Evolutionary conservation across 1,139 yeast species (phyloP), one percentile per base, ranked within the genome.

Genomic region (Geotrichum phurueaensis): DNA sequence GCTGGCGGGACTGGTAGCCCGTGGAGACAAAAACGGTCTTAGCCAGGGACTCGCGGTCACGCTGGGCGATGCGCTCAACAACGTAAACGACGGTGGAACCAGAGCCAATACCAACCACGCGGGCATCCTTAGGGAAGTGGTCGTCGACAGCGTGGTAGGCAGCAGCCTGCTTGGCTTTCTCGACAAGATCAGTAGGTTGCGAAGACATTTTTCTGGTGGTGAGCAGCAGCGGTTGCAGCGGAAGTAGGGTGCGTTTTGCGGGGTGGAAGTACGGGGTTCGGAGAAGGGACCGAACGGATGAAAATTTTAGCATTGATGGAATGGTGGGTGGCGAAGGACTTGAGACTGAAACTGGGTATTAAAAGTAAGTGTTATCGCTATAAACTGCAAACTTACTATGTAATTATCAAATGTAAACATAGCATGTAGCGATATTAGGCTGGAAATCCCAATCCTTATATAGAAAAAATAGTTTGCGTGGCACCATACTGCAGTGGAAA

Each of bases 41-140:
- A 36, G 65, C 62, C 65, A 87, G 84, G 57, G 81, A 76, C 15
- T 76, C 72, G 68, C 87, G 87, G 36, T 50, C 55, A 64, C 84
- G 73, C 74, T 88, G 92, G 5, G 96, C 96, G 61, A 95, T 82
- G 70, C 98, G 81, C 74, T 95, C 97, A 25, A 97, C 99, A 62
- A 89, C 97, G 71, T 90, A 95, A 36, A 94, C 89, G 13, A 95
- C 99, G 0, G 99, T 95, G 22, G 96, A 87, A 0, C 99, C 99
- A 20, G 97, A 89, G 9, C 99, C 99, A 65, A 95, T 85, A 49
- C 99, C 99, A 27, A 95, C 81, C 18, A 89, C 87, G 69, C 82
- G 84, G 65, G 94, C 91, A 58, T 78, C 68, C 33, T 79, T 73
- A 33, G 91, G 89, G 72, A 91, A 81, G 73, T 92, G 89, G 64